Percentiles rank a stretch among this genome's conserved stretches.
Evolutionary conservation across 2,329 filamentous ascomycete genomes (phyloP).

Genomic region (Neonectria neomacrospora): DNA sequence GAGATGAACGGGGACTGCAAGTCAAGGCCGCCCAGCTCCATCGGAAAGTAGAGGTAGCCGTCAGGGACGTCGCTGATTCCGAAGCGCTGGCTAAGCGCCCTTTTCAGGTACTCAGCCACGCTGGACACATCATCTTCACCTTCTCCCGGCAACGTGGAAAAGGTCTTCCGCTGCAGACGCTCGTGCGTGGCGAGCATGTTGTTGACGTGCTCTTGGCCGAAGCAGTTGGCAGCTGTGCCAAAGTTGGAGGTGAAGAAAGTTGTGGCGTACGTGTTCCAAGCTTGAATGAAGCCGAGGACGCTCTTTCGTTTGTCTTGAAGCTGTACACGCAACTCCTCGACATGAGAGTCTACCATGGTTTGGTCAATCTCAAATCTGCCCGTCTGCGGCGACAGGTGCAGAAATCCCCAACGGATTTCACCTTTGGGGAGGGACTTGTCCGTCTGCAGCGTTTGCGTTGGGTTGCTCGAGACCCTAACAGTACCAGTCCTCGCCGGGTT

Average conservation of each 20-base stretch:
- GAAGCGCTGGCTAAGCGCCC: constrained; percentile 63
- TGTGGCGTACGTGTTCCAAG: constrained; percentile 64
- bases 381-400: constrained; percentile 62
- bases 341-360: constrained; percentile 66
- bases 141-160: constrained; percentile 49
- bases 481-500: constrained; percentile 64
- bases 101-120: constrained; percentile 66
- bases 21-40: constrained; percentile 59
- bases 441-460: constrained; percentile 31
- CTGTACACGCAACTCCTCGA: constrained; percentile 68
- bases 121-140: constrained; percentile 46
- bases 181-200: constrained; percentile 62
- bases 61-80: constrained; percentile 55
- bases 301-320: constrained; percentile 64
- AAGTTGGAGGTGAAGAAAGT: constrained; percentile 66
- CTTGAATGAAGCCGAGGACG: constrained; percentile 57
- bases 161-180: constrained; percentile 60
- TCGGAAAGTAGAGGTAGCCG: constrained; percentile 59
- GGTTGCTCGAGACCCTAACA: constrained; percentile 52
- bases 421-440: constrained; percentile 57
- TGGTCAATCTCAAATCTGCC: constrained; percentile 71
- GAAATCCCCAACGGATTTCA: constrained; percentile 65
- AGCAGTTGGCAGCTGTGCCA: constrained; percentile 62
- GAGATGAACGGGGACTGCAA: constrained; percentile 58
- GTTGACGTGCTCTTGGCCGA: constrained; percentile 62